Evolutionary conservation across 352 stramenopile genomes (phyloP).

Genomic region (Phytophthora crassamura): DNA sequence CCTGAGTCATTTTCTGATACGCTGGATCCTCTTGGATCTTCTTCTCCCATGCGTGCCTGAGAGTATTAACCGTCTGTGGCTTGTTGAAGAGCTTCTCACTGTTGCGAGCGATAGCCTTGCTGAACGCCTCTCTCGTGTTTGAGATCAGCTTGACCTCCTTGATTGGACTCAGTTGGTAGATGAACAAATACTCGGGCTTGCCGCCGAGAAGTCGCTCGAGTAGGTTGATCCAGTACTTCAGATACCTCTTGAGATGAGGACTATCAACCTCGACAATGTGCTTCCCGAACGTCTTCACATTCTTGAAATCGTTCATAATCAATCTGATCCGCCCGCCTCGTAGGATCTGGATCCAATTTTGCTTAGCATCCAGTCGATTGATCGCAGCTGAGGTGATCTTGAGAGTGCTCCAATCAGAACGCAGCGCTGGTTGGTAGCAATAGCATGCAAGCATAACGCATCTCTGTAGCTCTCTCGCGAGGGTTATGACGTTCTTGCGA

Average conservation of each 20-base stretch:
- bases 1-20: too few species aligned
- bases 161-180: not conserved
- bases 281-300: not conserved
- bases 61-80: too few species aligned
- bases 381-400: not conserved
- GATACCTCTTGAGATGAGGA: not conserved
- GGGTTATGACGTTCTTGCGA: not conserved
- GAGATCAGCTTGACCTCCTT: not conserved
- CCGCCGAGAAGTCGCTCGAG: not conserved
- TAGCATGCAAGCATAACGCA: constrained; percentile 3
- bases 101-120: too few species aligned
- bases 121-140: too few species aligned
- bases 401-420: not conserved
- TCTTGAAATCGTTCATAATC: not conserved
- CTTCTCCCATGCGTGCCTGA: too few species aligned
- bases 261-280: constrained; percentile 1
- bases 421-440: not conserved
- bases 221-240: constrained; percentile 6
- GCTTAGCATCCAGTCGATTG: too few species aligned
- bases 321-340: too few species aligned
- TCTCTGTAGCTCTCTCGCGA: not conserved
- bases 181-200: not conserved
- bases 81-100: too few species aligned
- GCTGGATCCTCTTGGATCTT: too few species aligned
- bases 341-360: too few species aligned